phyloP scores from a whole-genome alignment of 202 grass and related monocot genomes.

The Dendrocalamus latiflorus region DNA sequence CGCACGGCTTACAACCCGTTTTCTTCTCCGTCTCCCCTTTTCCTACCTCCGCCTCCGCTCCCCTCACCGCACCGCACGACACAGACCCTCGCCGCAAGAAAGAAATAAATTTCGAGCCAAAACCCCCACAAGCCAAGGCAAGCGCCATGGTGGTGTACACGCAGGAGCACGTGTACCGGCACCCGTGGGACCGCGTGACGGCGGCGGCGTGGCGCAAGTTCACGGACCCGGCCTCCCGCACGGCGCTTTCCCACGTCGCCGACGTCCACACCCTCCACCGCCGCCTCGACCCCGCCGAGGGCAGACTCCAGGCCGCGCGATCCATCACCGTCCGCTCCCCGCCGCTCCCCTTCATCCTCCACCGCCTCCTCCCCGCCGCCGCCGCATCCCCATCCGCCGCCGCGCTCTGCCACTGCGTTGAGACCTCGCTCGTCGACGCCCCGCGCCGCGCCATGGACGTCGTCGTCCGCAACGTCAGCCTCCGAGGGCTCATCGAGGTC shows the following conservation, averaged over 20 bases:
- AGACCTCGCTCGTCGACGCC: too few species aligned
- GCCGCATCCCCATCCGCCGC: constrained; percentile 47
- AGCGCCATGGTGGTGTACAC: constrained; percentile 71
- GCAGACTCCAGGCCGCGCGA: constrained; percentile 59
- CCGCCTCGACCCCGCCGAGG: constrained; percentile 47
- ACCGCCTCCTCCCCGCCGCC: constrained; percentile 21
- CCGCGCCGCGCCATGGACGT: too few species aligned
- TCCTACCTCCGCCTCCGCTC: background rate
- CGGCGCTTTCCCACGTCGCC: background rate
- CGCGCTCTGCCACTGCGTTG: constrained; percentile 87
- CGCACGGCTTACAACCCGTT: too few species aligned
- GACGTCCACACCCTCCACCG: constrained; percentile 83
- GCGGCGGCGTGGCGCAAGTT: too few species aligned
- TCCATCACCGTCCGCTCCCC: constrained; percentile 79
- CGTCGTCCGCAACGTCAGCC: too few species aligned
- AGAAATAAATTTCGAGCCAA: constrained; percentile 23
- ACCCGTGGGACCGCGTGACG: constrained; percentile 98
- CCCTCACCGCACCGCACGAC: background rate
- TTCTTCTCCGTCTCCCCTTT: background rate
- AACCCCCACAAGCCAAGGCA: background rate
- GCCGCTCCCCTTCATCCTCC: constrained; percentile 68
- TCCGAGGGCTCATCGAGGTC: too few species aligned
- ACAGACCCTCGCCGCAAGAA: constrained; percentile 53
- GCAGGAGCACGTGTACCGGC: constrained; percentile 86
- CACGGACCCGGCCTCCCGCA: constrained; percentile 72